Evolutionary conservation across 345 rosid genomes (phyloP), one percentile per base, ranked within the genome.

Genomic region (Eucalyptus sp.): DNA sequence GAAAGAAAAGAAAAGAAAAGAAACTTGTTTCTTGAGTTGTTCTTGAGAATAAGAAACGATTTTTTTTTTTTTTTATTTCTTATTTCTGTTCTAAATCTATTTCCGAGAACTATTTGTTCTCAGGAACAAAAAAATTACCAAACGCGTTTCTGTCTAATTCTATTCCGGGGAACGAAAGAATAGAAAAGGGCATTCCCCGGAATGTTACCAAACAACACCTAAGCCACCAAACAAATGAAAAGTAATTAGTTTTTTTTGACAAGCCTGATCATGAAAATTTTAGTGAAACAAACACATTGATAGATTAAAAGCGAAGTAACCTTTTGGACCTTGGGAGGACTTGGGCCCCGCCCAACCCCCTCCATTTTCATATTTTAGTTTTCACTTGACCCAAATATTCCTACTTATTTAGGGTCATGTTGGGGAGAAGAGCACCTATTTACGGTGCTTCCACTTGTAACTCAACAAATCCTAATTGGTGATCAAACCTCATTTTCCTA

Each of bases 1-100:
- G 2, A 18, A 52, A 17, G 2, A 49, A 51, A 52, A 52, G 1
- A 52, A 52, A 50, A 50, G 2, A 18, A 52, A 52, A 52, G 20
- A 52, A 52, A 10, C 4, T 52, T 18, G 25, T 52, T 52, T 52
- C 5, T 52, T 52, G 9, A 52, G 58, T 52, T 9, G 2, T 52
- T 52, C 4, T 0, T 0, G 4, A 0, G 1, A 20, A 52, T 5
- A 20, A 52, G 10, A 52, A 52, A 52, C 0, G 0, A 3, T 4
- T 52, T 52, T 18, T 52, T 17, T 51, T 17, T 17, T 51, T 17
- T 2, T 7, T 18, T 3, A 8, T 18, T 52, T 7, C 24, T 18
- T 18, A 8, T 52, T 52, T 52, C 0, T 8, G 0, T 7, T 52
- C 10, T 52, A 52, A 52, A 52, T 52, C 1, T 18, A 52, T 52